phyloP scores from a whole-genome alignment of 78 protist genomes.

The Tieghemostelium lacteum region DNA sequence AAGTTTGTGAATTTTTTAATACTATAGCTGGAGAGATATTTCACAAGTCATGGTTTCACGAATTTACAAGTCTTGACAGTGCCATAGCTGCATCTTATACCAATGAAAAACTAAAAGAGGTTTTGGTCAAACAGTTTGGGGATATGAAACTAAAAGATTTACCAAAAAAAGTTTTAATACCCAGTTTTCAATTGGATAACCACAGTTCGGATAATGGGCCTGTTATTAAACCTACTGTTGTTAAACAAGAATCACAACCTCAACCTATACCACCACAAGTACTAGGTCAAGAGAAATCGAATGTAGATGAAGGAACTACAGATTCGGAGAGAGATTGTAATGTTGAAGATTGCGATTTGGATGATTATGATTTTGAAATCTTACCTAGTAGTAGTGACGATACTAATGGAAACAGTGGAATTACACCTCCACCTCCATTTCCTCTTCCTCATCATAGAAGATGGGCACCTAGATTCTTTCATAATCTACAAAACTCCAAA shows the following conservation, averaged over 20 bases:
- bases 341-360: background rate
- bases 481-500: constrained; percentile 41
- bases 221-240: background rate
- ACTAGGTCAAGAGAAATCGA: background rate
- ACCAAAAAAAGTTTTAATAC: constrained; percentile 67
- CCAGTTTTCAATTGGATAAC: constrained; percentile 71
- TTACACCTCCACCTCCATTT: too few species aligned
- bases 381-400: background rate
- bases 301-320: background rate
- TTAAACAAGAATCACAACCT: background rate
- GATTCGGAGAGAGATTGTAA: too few species aligned
- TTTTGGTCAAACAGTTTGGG: constrained; percentile 17
- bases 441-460: constrained; percentile 56
- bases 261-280: background rate
- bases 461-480: constrained; percentile 81
- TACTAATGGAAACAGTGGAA: background rate
- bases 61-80: constrained; percentile 35
- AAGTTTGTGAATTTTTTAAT: constrained; percentile 34
- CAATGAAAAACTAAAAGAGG: constrained; percentile 47
- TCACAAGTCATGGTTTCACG: constrained; percentile 57
- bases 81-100: constrained; percentile 68
- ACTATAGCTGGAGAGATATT: constrained; percentile 50
- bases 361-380: constrained; percentile 54
- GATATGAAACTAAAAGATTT: constrained; percentile 42
- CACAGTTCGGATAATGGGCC: too few species aligned